Base-by-base conservation (phyloP, 139 green algal species). In the Spirogloea muscicola region DNA sequence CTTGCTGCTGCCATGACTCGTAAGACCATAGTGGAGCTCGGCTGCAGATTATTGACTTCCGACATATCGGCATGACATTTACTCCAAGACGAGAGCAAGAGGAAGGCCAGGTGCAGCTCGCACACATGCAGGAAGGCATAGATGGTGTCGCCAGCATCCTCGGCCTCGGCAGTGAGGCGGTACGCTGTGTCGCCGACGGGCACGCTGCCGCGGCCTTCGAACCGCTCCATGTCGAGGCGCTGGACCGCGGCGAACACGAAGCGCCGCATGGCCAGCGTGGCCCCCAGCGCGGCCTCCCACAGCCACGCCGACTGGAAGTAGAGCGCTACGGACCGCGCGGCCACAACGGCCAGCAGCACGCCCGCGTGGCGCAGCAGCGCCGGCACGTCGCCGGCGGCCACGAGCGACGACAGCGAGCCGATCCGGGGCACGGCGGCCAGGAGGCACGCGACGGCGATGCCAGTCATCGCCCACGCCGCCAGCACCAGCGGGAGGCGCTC, bases 291-390 rank as follows among this genome's bases (percentile, higher is more conserved):
- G 29, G 49, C 76, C 16, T 83, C 68, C 76, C 76, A 83, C 43
- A 83, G 76, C 60, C 59, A 84, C 27, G 59, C 49, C 49, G 85
- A 76, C 49, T 83, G 76, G 16, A 77, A 66, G 75, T 82, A 82
- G 29, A 38, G 38, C 18, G 74, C 74, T 16, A 31, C 25, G 13
- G 69, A 65, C 7, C 73, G 65, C 2, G 10, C 74, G 9, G 10
- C 33, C 3, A 81, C 41, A 3, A 82, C 16, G 21, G 3, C 13
- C 5, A 82, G 48, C 18, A 84, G 21, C 25, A 77, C 4, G 3
- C 39, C 38, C 27, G 60, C 43, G 4, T 55, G 4, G 7, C 72
- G 41, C 13, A 81, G 4, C 4, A 81, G 61, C 21, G 5, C 25
- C 25, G 46, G 7, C 41, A 81, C 33, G 43, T 81, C 49, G 36